A percentile compares a stretch with the other conserved stretches of the same genome.
phyloP scores from a whole-genome alignment of 495 filamentous ascomycete species.

The Aspergillus funiculosus region DNA sequence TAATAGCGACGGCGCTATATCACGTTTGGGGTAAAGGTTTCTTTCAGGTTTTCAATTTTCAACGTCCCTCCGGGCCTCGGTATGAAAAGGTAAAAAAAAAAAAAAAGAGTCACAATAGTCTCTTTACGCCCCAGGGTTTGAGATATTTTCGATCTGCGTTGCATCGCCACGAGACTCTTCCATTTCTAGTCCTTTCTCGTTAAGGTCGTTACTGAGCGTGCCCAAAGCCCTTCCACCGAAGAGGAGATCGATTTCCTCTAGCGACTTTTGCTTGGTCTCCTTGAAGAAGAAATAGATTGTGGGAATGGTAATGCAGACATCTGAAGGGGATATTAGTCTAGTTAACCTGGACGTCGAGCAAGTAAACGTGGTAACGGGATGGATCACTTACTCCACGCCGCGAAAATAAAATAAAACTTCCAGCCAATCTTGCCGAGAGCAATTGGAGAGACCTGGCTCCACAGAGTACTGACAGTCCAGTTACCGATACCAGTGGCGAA shows the following conservation, averaged over 20 bases:
- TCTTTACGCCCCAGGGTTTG: too few relatives aligned
- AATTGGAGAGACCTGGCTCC: constrained; percentile 46
- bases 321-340: constrained; percentile 9
- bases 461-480: constrained; percentile 47
- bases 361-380: not conserved
- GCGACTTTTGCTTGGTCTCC: constrained; percentile 50
- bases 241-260: constrained; percentile 55
- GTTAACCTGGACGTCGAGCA: not conserved
- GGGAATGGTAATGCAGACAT: constrained; percentile 29
- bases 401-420: constrained; percentile 47
- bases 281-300: constrained; percentile 50
- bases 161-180: too few relatives aligned
- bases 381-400: constrained; percentile 29
- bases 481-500: constrained; percentile 45
- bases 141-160: too few relatives aligned
- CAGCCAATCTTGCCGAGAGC: constrained; percentile 39
- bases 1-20: too few relatives aligned
- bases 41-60: too few relatives aligned
- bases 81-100: too few relatives aligned
- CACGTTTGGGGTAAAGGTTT: too few relatives aligned
- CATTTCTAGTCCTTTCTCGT: too few relatives aligned
- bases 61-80: too few relatives aligned
- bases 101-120: too few relatives aligned
- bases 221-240: constrained; percentile 47
- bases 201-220: too few relatives aligned